Conservation (phyloP, 495 filamentous ascomycete species). For the Tuber aestivum region DNA sequence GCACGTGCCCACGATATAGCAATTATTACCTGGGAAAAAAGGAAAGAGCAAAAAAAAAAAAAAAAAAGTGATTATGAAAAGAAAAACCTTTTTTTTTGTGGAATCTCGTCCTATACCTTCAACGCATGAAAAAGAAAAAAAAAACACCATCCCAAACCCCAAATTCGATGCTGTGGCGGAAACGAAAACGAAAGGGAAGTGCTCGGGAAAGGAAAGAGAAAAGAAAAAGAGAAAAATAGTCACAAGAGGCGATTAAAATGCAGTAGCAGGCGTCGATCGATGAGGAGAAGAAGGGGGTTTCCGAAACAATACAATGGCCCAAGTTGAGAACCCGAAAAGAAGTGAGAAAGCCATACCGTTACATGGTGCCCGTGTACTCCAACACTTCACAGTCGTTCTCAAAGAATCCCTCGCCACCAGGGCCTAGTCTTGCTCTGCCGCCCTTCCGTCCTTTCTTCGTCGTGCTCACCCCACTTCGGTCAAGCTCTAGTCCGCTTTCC, state of each 20-base stretch:
- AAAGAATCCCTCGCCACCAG: conserved; percentile 72
- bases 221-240: too few species aligned
- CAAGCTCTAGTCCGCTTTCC: conserved; percentile 44
- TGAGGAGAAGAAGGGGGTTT: neutral
- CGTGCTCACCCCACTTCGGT: conserved; percentile 2
- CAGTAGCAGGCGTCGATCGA: neutral
- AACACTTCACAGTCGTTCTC: conserved; percentile 91
- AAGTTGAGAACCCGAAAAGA: neutral
- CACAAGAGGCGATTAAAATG: neutral
- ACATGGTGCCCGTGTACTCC: conserved; percentile 52
- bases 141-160: neutral
- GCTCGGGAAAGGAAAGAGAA: neutral
- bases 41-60: too few species aligned
- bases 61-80: neutral
- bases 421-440: conserved; percentile 20
- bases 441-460: conserved; percentile 28
- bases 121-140: neutral
- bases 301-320: neutral
- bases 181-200: neutral
- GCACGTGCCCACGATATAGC: neutral
- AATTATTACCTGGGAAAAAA: neutral
- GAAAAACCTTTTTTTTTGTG: neutral
- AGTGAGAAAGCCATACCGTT: neutral
- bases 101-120: neutral
- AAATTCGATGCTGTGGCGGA: neutral